Evolutionary conservation across 257 asterid genomes (phyloP).

Genomic region (Solanum acaule): DNA sequence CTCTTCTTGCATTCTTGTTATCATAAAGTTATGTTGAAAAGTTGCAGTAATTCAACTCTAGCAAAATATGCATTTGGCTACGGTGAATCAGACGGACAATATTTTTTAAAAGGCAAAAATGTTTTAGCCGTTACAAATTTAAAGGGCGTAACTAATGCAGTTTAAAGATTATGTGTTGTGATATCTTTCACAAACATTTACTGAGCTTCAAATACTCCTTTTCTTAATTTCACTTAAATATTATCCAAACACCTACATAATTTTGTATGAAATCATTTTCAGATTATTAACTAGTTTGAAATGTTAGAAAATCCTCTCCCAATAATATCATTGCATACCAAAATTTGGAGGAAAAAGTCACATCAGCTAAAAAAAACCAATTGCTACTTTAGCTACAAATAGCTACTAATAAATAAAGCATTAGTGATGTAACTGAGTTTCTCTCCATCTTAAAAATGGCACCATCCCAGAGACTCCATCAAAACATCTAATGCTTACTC

Average conservation of each 20-base stretch:
- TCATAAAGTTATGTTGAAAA: background rate
- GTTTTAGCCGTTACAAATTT: background rate
- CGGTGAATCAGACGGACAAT: background rate
- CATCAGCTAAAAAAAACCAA: background rate
- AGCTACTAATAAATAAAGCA: background rate
- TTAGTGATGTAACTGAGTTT: background rate
- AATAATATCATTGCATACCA: background rate
- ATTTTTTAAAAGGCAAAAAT: background rate
- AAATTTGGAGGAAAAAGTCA: background rate
- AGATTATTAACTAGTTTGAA: background rate
- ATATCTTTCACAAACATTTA: background rate
- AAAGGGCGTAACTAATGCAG: background rate
- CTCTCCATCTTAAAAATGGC: background rate
- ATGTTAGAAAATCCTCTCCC: background rate
- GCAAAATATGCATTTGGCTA: background rate
- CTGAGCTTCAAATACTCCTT: background rate
- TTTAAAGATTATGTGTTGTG: background rate
- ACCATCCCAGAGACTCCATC: background rate
- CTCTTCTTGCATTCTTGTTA: background rate
- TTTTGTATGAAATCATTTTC: background rate
- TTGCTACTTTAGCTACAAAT: background rate
- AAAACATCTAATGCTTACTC: background rate
- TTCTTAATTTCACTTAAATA: background rate
- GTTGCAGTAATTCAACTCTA: background rate
- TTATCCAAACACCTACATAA: background rate